phyloP scores from a whole-genome alignment of 768 basidiomycete genomes.

The Suillus decipiens region DNA sequence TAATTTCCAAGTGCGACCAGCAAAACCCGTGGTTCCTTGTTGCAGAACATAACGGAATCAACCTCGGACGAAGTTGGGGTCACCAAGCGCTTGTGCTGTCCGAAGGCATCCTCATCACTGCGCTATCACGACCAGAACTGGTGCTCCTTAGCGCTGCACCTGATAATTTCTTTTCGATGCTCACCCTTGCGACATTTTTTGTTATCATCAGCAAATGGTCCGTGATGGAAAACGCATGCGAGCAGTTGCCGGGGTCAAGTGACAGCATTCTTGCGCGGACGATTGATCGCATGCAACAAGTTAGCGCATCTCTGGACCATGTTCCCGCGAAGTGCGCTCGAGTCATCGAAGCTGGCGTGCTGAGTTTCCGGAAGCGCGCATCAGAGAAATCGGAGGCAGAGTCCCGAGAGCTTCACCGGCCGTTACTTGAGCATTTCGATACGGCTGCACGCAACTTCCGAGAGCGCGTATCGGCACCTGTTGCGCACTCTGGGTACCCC shows the following conservation, averaged over 20 bases:
- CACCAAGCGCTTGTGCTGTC: slow-evolving; percentile 39
- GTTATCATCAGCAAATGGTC: slow-evolving; percentile 46
- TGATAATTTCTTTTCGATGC: slow-evolving; percentile 43
- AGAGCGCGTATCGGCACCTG: slow-evolving; percentile 15
- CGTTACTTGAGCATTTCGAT: slow-evolving; percentile 25
- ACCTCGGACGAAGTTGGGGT: slow-evolving; percentile 38
- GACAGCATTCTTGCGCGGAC: slow-evolving; percentile 38
- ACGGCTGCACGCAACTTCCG: slow-evolving; percentile 19
- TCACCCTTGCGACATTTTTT: slow-evolving; percentile 45
- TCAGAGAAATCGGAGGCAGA: slow-evolving; percentile 25
- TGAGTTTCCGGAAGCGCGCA: slow-evolving; percentile 32
- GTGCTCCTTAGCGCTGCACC: slow-evolving; percentile 42
- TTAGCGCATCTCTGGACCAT: slow-evolving; percentile 42
- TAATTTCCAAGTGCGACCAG: slow-evolving; percentile 19
- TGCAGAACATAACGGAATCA: slow-evolving; percentile 35
- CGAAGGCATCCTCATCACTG: slow-evolving; percentile 38
- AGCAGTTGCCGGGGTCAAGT: slow-evolving; percentile 39
- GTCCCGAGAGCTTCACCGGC: slow-evolving; percentile 21
- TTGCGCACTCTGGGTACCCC: slow-evolving; percentile 4
- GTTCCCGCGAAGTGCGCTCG: slow-evolving; percentile 44
- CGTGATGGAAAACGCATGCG: slow-evolving; percentile 35
- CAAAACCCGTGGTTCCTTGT: slow-evolving; percentile 33
- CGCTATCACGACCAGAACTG: slow-evolving; percentile 36
- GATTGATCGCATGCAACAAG: slow-evolving; percentile 35
- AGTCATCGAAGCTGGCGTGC: slow-evolving; percentile 36